A percentile compares a stretch with the other conserved stretches of the same genome.
phyloP scores from a whole-genome alignment of 352 stramenopile species.

The Phytophthora megakarya region DNA sequence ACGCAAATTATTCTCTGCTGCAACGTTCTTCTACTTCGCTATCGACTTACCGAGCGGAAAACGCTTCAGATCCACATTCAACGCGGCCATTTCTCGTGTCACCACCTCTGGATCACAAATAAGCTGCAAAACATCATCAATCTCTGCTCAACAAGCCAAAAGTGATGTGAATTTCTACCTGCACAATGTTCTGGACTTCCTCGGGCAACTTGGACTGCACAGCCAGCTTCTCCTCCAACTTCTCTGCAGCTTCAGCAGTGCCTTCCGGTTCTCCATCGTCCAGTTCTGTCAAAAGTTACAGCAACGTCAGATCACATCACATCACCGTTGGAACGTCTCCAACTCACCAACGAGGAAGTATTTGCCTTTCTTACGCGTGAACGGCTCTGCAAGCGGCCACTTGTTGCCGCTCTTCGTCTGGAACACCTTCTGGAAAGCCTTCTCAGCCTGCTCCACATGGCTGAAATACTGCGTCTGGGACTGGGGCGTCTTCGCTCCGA shows the following conservation, averaged over 20 bases:
- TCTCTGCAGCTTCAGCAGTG: conserved; percentile 22
- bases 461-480: conserved; percentile 11
- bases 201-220: conserved; percentile 35
- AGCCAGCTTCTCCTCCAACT: conserved; percentile 36
- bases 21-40: not conserved
- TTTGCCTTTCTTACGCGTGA: conserved; percentile 56
- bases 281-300: conserved; percentile 43
- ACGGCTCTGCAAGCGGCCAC: conserved; percentile 53
- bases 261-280: conserved; percentile 44
- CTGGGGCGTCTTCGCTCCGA: conserved; percentile 63
- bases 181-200: conserved; percentile 44
- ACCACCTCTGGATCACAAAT: conserved; percentile 61
- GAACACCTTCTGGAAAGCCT: conserved; percentile 59
- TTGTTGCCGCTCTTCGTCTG: conserved; percentile 60
- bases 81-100: conserved; percentile 45
- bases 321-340: not conserved
- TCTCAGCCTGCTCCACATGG: conserved; percentile 40
- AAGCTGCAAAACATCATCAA: conserved; percentile 34
- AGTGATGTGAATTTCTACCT: conserved; percentile 20
- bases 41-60: conserved; percentile 44
- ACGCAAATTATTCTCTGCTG: not conserved
- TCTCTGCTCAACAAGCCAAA: not conserved
- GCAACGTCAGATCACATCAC: conserved; percentile 4
- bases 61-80: conserved; percentile 62
- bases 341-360: conserved; percentile 70